phyloP scores from a whole-genome alignment of 2,329 filamentous ascomycete species.

The Teratosphaeriaceae sp. region DNA sequence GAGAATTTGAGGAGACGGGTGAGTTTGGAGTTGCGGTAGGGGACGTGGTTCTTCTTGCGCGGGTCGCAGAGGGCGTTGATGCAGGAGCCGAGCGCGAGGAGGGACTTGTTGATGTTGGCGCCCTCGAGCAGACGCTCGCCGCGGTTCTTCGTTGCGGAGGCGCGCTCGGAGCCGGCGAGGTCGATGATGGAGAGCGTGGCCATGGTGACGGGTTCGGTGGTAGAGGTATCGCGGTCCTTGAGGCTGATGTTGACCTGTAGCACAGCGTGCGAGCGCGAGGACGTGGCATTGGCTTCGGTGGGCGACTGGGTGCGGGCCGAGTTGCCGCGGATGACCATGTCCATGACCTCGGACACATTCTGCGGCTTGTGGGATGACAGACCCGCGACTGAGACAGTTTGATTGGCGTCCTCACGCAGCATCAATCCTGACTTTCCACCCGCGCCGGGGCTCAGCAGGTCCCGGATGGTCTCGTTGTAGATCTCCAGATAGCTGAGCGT shows the following conservation, averaged over 20 bases:
- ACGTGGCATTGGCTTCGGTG: conserved; percentile 94
- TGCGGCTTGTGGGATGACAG: conserved; percentile 86
- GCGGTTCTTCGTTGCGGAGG: conserved; percentile 92
- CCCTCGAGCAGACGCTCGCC: conserved; percentile 87
- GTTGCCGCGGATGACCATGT: conserved; percentile 95
- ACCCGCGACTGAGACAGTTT: conserved; percentile 83
- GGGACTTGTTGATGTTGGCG: conserved; percentile 98
- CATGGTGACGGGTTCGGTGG: conserved; percentile 96
- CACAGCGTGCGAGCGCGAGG: conserved; percentile 92
- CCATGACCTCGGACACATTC: conserved; percentile 95
- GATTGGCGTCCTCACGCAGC: conserved; percentile 90
- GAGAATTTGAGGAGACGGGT: conserved; percentile 95
- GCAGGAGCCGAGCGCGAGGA: conserved; percentile 89
- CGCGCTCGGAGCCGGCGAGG: conserved; percentile 89
- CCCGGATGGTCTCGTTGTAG: conserved; percentile 97
- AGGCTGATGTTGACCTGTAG: conserved; percentile 94
- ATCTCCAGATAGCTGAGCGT: conserved; percentile 95
- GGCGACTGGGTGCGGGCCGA: conserved; percentile 92
- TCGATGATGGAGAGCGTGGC: conserved; percentile 98
- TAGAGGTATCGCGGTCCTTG: conserved; percentile 84
- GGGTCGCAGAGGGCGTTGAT: conserved; percentile 97
- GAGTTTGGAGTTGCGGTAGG: conserved; percentile 95
- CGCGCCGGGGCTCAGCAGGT: conserved; percentile 78
- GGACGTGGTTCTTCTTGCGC: conserved; percentile 85
- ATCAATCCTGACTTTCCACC: conserved; percentile 81